These are phyloP conservation scores for Suillus variegatus DNA, from an alignment of 768 basidiomycete species.

Conservation along the genomic window DNA sequence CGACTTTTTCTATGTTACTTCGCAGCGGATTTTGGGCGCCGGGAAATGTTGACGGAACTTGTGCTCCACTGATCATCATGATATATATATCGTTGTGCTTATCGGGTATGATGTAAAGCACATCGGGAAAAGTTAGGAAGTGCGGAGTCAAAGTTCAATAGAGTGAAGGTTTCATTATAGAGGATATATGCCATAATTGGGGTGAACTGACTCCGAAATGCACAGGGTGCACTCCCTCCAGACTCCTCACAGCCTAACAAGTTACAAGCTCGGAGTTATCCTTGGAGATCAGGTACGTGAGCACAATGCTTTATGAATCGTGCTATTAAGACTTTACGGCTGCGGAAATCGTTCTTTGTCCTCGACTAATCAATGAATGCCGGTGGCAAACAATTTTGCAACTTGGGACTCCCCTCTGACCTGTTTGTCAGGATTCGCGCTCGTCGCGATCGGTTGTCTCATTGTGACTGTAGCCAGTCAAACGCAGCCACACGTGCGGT, in stretches of 20 bases:
- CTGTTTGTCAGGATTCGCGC: slow-evolving; percentile 26
- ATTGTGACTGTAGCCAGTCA: slow-evolving; percentile 29
- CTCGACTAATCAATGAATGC: slow-evolving; percentile 3
- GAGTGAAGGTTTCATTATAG: slow-evolving; percentile 20
- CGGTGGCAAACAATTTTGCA: slow-evolving; percentile 1
- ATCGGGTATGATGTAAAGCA: slow-evolving; percentile 1
- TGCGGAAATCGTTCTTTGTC: slow-evolving; percentile 9
- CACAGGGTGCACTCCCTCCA: background rate
- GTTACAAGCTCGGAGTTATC: slow-evolving; percentile 2
- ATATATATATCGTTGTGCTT: slow-evolving; percentile 7
- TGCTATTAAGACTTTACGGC: slow-evolving; percentile 5
- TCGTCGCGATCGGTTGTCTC: slow-evolving; percentile 36
- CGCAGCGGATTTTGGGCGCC: slow-evolving; percentile 13
- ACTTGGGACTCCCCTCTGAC: slow-evolving; percentile 18
- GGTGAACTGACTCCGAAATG: slow-evolving; percentile 4
- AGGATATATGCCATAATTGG: slow-evolving; percentile 30
- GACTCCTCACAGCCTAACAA: background rate
- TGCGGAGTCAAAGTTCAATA: slow-evolving; percentile 6
- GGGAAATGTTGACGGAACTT: slow-evolving; percentile 11
- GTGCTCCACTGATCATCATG: slow-evolving; percentile 9
- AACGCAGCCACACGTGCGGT: slow-evolving; percentile 33
- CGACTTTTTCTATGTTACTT: background rate
- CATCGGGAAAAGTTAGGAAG: slow-evolving; percentile 3
- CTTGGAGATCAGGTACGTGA: slow-evolving; percentile 7
- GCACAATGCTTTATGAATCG: background rate